Conservation (phyloP, 768 basidiomycete genomes). For the Ramaria sp. region DNA sequence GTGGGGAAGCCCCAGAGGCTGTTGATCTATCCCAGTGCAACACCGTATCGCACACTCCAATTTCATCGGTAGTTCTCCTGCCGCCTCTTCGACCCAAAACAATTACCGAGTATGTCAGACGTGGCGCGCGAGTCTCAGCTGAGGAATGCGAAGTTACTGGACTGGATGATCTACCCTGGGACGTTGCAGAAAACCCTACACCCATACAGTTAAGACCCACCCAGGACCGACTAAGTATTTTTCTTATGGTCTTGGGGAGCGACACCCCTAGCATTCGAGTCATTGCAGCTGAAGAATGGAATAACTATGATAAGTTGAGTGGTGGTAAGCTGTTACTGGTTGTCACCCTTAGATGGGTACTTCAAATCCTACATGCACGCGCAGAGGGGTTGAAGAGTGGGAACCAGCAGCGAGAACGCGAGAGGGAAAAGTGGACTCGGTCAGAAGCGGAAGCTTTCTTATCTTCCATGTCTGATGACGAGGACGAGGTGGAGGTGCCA, state of each 20-base stretch:
- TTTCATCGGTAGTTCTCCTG: neutral
- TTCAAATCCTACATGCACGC: constrained; percentile 37
- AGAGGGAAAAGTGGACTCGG: constrained; percentile 59
- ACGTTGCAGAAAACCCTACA: constrained; percentile 16
- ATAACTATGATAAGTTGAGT: neutral
- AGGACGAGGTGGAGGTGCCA: constrained; percentile 15
- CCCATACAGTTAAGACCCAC: constrained; percentile 40
- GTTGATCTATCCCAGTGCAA: constrained; percentile 20
- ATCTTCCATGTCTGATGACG: constrained; percentile 28
- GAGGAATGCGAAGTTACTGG: constrained; percentile 45
- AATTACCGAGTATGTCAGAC: constrained; percentile 51
- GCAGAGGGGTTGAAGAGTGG: constrained; percentile 30
- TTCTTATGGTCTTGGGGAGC: constrained; percentile 47
- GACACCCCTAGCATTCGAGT: constrained; percentile 35
- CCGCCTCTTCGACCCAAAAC: constrained; percentile 15
- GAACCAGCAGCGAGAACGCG: constrained; percentile 37
- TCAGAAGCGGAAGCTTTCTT: constrained; percentile 52
- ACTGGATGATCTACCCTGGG: constrained; percentile 32
- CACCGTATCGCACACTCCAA: constrained; percentile 20
- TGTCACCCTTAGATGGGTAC: constrained; percentile 54
- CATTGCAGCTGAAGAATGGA: constrained; percentile 27
- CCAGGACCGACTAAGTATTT: constrained; percentile 39
- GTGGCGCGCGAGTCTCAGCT: constrained; percentile 51
- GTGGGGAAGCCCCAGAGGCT: constrained; percentile 18
- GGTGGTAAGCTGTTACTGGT: constrained; percentile 31